Conservation (phyloP, 2,329 filamentous ascomycete genomes). For the Pyrenochaeta sp. region DNA sequence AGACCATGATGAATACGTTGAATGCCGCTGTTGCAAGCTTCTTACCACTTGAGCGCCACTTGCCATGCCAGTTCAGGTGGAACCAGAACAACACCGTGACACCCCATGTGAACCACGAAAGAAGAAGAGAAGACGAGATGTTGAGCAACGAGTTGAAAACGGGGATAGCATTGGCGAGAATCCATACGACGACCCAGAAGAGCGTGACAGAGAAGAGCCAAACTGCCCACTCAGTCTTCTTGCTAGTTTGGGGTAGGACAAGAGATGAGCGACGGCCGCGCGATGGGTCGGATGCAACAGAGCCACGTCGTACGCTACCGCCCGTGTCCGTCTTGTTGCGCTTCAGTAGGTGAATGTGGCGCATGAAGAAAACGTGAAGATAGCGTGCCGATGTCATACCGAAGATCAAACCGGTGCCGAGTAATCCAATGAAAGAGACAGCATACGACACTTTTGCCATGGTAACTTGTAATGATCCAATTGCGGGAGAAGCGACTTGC, state of each 20-base stretch:
- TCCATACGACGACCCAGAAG: slow-evolving; percentile 39
- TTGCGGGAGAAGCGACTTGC: slow-evolving; percentile 34
- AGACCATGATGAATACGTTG: slow-evolving; percentile 30
- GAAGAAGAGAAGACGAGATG: slow-evolving; percentile 32
- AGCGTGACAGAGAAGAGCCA: slow-evolving; percentile 34
- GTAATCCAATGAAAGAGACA: slow-evolving; percentile 29
- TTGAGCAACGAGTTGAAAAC: slow-evolving; percentile 38
- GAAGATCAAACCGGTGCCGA: slow-evolving; percentile 35
- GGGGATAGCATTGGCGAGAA: slow-evolving; percentile 38
- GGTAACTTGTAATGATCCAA: slow-evolving; percentile 27
- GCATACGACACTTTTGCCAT: slow-evolving; percentile 36
- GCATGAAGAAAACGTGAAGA: slow-evolving; percentile 33
- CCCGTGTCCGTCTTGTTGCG: slow-evolving; percentile 15
- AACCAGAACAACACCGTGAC: slow-evolving; percentile 41
- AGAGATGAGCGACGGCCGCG: slow-evolving; percentile 26
- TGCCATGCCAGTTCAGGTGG: slow-evolving; percentile 37
- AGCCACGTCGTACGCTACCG: slow-evolving; percentile 3
- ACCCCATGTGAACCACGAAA: slow-evolving; percentile 40
- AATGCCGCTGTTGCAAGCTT: slow-evolving; percentile 30
- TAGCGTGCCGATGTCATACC: slow-evolving; percentile 35
- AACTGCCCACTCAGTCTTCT: slow-evolving; percentile 25
- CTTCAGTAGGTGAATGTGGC: slow-evolving; percentile 23
- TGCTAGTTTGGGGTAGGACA: slow-evolving; percentile 20
- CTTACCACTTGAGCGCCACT: slow-evolving; percentile 27
- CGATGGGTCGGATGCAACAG: slow-evolving; percentile 13